Base-by-base conservation (phyloP, 768 basidiomycete species). In the Pholiota microspora region DNA sequence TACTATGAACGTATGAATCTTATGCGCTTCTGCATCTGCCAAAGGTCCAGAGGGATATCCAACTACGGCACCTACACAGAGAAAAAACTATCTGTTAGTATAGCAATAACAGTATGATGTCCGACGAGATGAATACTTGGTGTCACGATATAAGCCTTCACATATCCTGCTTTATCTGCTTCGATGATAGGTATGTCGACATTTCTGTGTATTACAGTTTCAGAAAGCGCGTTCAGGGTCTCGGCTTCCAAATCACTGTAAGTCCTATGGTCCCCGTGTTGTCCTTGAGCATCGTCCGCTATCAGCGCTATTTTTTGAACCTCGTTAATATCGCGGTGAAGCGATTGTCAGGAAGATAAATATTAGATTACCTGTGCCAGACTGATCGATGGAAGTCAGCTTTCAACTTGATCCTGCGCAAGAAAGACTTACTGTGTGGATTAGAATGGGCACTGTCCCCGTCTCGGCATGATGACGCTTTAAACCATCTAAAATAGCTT, bases 11-110 rank as follows among this genome's bases (percentile, higher is more conserved):
- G 67, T 68, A 36, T 63, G 57, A 2, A 42, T 50, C 18, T 69
- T 66, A 45, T 67, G 64, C 18, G 70, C 59, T 1, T 66, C 66
- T 3, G 64, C 57, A 10, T 70, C 67, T 5, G 63, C 64, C 2
- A 69, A 51, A 29, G 63, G 63, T 18, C 66, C 66, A 3, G 58
- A 46, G 0, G 65, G 59, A 10, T 59, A 49, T 2, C 68, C 70
- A 57, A 62, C 66, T 25, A 68, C 50, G 15, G 66, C 63, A 24
- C 61, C 66, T 67, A 40, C 15, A 31, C 16, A 13, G 5, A 23
- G 13, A 24, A 2, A 12, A n/a, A 24, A 46, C 35, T 40, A n/a
- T n/a, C n/a, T n/a, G n/a, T n/a, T n/a, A n/a, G n/a, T n/a, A n/a
- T n/a, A n/a, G n/a, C n/a, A n/a, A n/a, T n/a, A n/a, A n/a, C n/a